Percentiles rank a stretch among this genome's conserved stretches.
Evolutionary conservation across 148 eudicot species (phyloP).

Genomic region (Camellia japonica): DNA sequence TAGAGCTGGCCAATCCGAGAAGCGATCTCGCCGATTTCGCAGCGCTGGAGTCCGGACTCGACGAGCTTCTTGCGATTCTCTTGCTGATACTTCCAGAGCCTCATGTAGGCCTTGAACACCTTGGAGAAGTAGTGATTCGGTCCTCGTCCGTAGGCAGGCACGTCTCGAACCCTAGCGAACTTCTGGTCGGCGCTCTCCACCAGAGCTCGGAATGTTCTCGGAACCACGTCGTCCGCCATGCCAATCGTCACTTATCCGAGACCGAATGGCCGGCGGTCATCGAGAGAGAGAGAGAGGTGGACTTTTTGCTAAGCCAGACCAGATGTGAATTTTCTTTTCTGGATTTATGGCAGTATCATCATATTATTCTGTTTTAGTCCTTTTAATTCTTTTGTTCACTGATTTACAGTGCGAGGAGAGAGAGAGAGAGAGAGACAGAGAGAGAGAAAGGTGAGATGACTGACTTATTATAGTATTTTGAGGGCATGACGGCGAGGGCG

Average conservation of each 20-base stretch:
- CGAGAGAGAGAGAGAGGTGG: conserved; percentile 4
- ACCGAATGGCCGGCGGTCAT: conserved; percentile 9
- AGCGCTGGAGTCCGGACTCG: conserved; percentile 66
- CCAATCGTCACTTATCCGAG: not conserved
- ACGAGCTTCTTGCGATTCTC: conserved; percentile 54
- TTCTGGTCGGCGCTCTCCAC: conserved; percentile 73
- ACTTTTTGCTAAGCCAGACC: not conserved
- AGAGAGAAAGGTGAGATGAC: no score
- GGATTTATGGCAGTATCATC: not conserved
- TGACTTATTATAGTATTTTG: no score
- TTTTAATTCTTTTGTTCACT: not conserved
- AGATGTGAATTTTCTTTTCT: not conserved
- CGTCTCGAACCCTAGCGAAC: conserved; percentile 74
- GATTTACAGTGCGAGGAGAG: not conserved
- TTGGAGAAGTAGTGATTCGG: conserved; percentile 52
- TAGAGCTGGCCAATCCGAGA: conserved; percentile 92
- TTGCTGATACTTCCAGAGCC: conserved; percentile 84
- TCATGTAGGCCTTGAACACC: conserved; percentile 83
- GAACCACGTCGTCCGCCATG: conserved; percentile 35
- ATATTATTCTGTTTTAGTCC: not conserved
- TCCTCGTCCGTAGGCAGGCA: conserved; percentile 49
- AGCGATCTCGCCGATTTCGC: conserved; percentile 98
- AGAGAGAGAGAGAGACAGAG: not conserved
- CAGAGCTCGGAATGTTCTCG: conserved; percentile 46
- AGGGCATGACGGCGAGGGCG: not conserved